A percentile compares a stretch with the other conserved stretches of the same genome.
phyloP scores from a whole-genome alignment of 192 early-diverging fungal species.

The Podila epigama region DNA sequence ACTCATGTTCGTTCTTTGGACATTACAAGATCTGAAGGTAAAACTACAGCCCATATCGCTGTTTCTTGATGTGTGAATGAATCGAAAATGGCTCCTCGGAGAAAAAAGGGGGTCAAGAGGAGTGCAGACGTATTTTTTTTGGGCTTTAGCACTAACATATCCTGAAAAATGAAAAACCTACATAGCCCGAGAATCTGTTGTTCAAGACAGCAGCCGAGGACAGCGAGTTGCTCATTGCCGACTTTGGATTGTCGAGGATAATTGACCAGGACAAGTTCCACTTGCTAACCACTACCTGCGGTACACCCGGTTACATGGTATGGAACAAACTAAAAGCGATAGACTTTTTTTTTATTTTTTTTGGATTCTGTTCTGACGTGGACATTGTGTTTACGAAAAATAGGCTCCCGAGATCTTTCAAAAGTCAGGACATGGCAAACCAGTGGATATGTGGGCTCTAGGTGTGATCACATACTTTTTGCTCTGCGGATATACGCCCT shows the following conservation, averaged over 20 bases:
- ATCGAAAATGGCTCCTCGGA: neutral
- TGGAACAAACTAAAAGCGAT: neutral
- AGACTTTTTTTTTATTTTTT: neutral
- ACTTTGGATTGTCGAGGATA: conserved; percentile 81
- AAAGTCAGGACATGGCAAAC: conserved; percentile 71
- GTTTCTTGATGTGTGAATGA: neutral
- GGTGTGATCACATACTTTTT: conserved; percentile 81
- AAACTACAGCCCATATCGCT: neutral
- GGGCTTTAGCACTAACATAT: conserved; percentile 35
- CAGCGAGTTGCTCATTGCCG: conserved; percentile 75
- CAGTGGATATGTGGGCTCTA: conserved; percentile 87
- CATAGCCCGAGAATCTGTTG: conserved; percentile 82
- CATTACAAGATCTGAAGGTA: conserved; percentile 48
- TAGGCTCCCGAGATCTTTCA: conserved; percentile 67
- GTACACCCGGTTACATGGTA: conserved; percentile 86
- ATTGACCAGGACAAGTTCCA: conserved; percentile 66
- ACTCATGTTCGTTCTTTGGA: neutral
- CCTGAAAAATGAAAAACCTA: conserved; percentile 7
- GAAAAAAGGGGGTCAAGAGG: neutral
- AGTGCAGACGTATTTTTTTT: neutral
- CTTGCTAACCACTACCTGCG: conserved; percentile 72
- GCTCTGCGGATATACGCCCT: conserved; percentile 77
- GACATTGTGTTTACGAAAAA: neutral
- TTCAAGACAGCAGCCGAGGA: conserved; percentile 67
- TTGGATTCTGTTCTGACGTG: neutral